Base-by-base conservation (phyloP, 2,329 filamentous ascomycete species). In the Penicillium freii region DNA sequence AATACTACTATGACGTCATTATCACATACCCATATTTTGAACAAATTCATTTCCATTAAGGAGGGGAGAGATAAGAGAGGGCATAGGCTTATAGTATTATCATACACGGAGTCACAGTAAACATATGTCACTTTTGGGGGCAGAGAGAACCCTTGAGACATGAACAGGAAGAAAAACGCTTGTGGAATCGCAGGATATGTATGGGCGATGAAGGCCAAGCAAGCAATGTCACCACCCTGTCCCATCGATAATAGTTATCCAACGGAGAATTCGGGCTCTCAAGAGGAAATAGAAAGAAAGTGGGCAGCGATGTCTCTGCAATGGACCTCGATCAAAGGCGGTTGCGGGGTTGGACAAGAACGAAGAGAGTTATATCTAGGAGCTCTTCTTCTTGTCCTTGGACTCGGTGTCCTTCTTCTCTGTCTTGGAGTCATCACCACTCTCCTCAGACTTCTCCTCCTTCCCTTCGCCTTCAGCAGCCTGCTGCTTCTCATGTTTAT, bases 401-500 rank as follows among this genome's bases (percentile, higher is more conserved):
- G 44, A 49, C 42, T 63, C 48, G 7, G 54, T 27, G 19, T 65
- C 50, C 46, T 59, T 62, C 29, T 60, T 33, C 31, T 33, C 31
- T 3, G 31, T 33, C 31, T 33, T 33, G 5, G 31, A 33, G 31
- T 33, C 59, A 13, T 61, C 50, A n/a, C 62, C 57, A 38, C 68
- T 65, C 43, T 62, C 51, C 52, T 66, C 56, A 17, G 56, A 36
- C 60, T 67, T 50, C 17, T 59, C 53, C 25, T 64, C 52, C 51
- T 64, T 48, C 25, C 4, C 9, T 11, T 42, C 39, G 4, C 39
- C 19, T 11, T 1, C 17, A 39, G 31, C 33, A 47, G 33, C 43
- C 39, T 56, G 27, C 57, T 66, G 57, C 54, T 57, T 49, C 13
- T 62, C 40, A 2, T 49, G 50, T 2, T 62, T 54, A 46, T 63